Evolutionary conservation across 306 rosid species (phyloP).

Genomic region (Dryas drummondii): DNA sequence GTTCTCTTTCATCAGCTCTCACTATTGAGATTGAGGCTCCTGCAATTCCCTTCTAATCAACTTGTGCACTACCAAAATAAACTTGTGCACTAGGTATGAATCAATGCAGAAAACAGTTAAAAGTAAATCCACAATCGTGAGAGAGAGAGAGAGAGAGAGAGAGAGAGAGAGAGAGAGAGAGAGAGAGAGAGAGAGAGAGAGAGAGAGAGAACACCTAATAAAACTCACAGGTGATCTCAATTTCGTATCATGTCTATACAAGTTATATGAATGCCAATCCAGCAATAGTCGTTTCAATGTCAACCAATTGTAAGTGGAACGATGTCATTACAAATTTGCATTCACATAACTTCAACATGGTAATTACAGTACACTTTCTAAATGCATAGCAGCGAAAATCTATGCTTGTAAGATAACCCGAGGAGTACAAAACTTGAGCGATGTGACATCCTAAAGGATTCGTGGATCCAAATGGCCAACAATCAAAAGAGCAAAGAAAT

Average conservation of each 20-base stretch:
- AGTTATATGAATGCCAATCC: neutral
- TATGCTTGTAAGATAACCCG: slow-evolving; percentile 2
- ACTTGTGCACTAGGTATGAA: too few species aligned
- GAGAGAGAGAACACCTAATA: too few species aligned
- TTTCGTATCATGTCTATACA: neutral
- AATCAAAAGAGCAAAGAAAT: slow-evolving; percentile 1
- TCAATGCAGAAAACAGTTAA: too few species aligned
- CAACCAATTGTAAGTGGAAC: neutral
- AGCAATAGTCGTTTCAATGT: neutral
- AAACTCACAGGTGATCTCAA: neutral
- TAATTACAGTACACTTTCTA: slow-evolving; percentile 4
- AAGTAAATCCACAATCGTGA: too few species aligned
- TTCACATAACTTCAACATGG: slow-evolving; percentile 5
- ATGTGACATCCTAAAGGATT: neutral
- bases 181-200: too few species aligned
- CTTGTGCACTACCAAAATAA: too few species aligned
- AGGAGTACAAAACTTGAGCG: slow-evolving; percentile 8
- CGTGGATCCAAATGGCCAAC: slow-evolving; percentile 5
- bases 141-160: too few species aligned
- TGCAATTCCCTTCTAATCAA: too few species aligned
- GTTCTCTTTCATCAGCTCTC: too few species aligned
- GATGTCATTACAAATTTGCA: neutral
- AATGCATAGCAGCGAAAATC: slow-evolving; percentile 3
- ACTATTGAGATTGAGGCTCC: too few species aligned
- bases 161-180: too few species aligned